Conservation (phyloP, 179 eudicot genomes). For the Silene noctiflora region DNA sequence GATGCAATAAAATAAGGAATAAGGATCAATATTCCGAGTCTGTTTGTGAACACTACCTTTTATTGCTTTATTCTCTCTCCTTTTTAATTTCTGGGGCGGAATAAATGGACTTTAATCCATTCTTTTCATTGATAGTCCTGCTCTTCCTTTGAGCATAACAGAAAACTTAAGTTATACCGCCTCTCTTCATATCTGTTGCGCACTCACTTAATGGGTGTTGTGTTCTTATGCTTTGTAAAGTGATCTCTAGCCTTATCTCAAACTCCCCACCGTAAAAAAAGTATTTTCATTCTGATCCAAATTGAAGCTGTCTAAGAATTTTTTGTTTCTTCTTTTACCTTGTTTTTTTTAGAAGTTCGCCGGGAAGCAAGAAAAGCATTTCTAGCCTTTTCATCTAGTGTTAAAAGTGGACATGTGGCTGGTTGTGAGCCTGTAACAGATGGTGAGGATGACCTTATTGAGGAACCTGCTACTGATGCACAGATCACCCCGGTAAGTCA, state of each 20-base stretch:
- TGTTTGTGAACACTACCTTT: not conserved
- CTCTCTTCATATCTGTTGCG: not conserved
- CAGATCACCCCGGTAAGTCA: conserved; percentile 56
- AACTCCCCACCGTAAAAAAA: not conserved
- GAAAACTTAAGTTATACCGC: not conserved
- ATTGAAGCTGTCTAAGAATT: not conserved
- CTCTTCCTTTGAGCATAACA: not conserved
- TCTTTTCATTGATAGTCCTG: not conserved
- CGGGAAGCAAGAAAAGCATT: conserved; percentile 85
- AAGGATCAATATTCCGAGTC: not conserved
- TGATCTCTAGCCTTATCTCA: conserved; percentile 4
- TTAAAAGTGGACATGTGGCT: conserved; percentile 23
- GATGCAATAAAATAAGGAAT: too few species aligned
- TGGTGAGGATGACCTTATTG: conserved; percentile 33
- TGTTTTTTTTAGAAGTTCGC: conserved; percentile 50
- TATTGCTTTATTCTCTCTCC: not conserved
- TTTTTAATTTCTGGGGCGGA: not conserved
- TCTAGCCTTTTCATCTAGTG: conserved; percentile 59
- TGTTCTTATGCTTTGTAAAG: not conserved
- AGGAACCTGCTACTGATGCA: conserved; percentile 40
- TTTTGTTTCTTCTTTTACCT: conserved; percentile 6
- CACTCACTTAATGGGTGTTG: not conserved
- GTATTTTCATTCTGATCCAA: not conserved
- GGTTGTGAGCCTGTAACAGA: conserved; percentile 32
- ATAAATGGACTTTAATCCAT: not conserved